Base-by-base conservation (phyloP, 805 yeast genomes). In the Candida railenensis region DNA sequence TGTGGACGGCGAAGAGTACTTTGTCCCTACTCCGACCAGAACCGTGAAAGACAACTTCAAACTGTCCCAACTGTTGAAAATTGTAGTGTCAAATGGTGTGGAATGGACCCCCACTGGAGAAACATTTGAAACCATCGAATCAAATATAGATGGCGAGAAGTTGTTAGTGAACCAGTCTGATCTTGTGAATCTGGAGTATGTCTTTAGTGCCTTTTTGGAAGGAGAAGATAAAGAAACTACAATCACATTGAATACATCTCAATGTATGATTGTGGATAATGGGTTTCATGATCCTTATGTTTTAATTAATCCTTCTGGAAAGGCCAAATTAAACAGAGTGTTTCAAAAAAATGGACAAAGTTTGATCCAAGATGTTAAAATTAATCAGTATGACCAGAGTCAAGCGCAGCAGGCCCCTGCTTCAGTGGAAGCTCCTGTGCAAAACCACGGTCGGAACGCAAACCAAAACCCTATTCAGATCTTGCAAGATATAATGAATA, bases 201-300 rank as follows among this genome's bases (percentile, higher is more conserved):
- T 60, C 45, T 52, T 67, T 22, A 48, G 53, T 3, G 36, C 61
- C 19, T 48, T 46, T 9, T 44, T 40, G 4, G 21, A 16, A 7
- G 39, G 22, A 7, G 65, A 56, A 11, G 47, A 44, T 3, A 45
- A 43, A 9, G 43, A 37, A 3, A 40, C 47, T 22, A 41, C 22
- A 3, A 64, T 61, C 2, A 46, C 47, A 2, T 58, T 74, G 44
- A 63, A 63, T 39, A 57, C 73, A 0, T 71, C 73, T 20, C 77
- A 75, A 40, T 73, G 78, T 51, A 71, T 74, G 11, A 48, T 74
- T 4, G 78, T 73, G 22, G 63, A 66, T 34, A 52, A 58, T 11
- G 57, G 54, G 2, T 55, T 51, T 12, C 60, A 61, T 34, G 59
- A 56, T 12, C 76, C 78, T 3, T 75, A 74, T 44, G 34, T 74